Evolutionary conservation across 306 rosid species (phyloP), one percentile per base, ranked within the genome.

Genomic region (Crataegus laevigata): DNA sequence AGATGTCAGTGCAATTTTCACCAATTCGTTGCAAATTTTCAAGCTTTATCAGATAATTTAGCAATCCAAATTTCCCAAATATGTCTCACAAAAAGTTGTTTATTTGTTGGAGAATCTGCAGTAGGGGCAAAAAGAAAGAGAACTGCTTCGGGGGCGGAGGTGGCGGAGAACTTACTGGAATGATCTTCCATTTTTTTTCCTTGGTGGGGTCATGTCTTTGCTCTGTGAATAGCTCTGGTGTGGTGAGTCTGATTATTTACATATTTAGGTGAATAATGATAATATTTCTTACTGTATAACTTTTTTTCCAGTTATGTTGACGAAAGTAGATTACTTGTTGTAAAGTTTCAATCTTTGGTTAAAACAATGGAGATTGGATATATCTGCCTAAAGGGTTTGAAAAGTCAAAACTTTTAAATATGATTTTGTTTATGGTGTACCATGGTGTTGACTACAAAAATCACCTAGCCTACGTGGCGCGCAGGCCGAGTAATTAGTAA

Each of bases 91-190:
- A 42, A 47, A 34, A 50, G n/a, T 11, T 47, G 57, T 28, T 78
- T 73, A 62, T 60, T 42, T 55, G 30, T 63, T 51, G 36, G 42
- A 50, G n/a, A n/a, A 26, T 7, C 42, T 82, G 25, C 66, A 75
- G 69, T 60, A 93, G 92, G 74, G 80, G 85, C 63, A 93, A 91
- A 88, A 85, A n/a, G 87, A 80, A 91, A 88, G 80, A 83, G 68
- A 77, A 69, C 71, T 11, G 82, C 83, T 87, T 80, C 81, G 26
- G 76, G 71, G 75, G 73, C 70, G 11, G 98, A 89, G 61, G 50
- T 68, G 75, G 69, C 62, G 6, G 84, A 81, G 64, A 71, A 40
- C 59, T 11, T 3, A 22, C 51, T 6, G 19, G 36, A 12, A 30
- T 72, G 59, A 21, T 29, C 45, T 61, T 45, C 34, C 47, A 45